Percentiles rank a stretch among this genome's conserved stretches.
Conservation (phyloP, 2,329 filamentous ascomycete genomes). For the Cladophialophora exuberans region DNA sequence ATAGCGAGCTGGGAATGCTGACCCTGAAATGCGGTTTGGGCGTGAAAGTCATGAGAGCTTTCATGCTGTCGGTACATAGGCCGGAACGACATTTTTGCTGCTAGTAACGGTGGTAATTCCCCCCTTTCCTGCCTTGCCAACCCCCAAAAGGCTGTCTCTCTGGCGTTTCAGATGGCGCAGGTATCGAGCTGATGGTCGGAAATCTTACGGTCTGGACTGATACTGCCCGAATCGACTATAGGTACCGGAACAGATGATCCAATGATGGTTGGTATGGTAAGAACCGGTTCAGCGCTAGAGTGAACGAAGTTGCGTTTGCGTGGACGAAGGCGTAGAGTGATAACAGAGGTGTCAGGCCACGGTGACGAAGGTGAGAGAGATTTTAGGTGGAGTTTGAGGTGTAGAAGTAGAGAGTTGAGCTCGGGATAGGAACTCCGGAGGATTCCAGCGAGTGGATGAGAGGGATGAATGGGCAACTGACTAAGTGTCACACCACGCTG, state of each 20-base stretch:
- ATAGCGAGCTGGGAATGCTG: conserved; percentile 26
- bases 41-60: conserved; percentile 31
- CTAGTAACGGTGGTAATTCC: background rate
- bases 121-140: background rate
- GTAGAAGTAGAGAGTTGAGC: conserved; percentile 19
- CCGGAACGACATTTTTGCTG: conserved; percentile 26
- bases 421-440: conserved; percentile 12
- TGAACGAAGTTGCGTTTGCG: background rate
- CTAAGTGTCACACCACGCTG: conserved; percentile 24
- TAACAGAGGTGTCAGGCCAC: conserved; percentile 29
- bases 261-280: conserved; percentile 79
- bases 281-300: conserved; percentile 34
- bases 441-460: background rate
- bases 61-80: conserved; percentile 19
- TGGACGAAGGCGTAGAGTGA: conserved; percentile 16
- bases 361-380: conserved; percentile 16
- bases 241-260: conserved; percentile 78
- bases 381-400: conserved; percentile 23
- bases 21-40: conserved; percentile 24
- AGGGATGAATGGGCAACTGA: conserved; percentile 13
- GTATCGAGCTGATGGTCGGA: conserved; percentile 1
- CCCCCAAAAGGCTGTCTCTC: too few species aligned
- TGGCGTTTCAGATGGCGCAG: background rate
- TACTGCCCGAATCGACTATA: background rate
- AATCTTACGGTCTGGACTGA: conserved; percentile 11